phyloP scores from a whole-genome alignment of 345 rosid species.

The Camelina sativa region DNA sequence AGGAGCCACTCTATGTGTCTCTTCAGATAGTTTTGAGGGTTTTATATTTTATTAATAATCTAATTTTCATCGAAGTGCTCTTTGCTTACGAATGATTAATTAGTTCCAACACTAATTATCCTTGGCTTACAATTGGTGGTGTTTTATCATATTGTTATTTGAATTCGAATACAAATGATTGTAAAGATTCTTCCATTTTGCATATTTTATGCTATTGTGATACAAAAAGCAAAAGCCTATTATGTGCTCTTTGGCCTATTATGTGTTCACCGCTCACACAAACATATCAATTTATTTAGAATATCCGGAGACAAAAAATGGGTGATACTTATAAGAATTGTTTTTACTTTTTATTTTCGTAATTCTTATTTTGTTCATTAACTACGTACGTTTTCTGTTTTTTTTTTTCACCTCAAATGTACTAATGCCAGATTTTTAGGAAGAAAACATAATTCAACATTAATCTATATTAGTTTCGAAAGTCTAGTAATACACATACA shows the following conservation, averaged over 20 bases:
- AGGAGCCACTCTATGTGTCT: conserved; percentile 46
- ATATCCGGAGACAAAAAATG: background rate
- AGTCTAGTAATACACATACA: conserved; percentile 10
- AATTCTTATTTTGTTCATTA: background rate
- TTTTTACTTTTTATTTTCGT: background rate
- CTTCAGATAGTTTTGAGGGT: conserved; percentile 40
- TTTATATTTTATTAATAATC: conserved; percentile 8
- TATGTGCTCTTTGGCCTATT: conserved; percentile 31
- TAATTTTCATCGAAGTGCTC: conserved; percentile 33
- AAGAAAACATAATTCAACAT: background rate
- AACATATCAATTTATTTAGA: background rate
- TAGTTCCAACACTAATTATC: conserved; percentile 39
- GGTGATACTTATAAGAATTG: background rate
- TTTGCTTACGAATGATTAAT: conserved; percentile 38
- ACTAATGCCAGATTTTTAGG: background rate
- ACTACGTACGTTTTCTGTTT: background rate
- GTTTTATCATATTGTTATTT: conserved; percentile 30
- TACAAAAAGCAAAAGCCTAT: conserved; percentile 36
- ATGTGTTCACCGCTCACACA: conserved; percentile 21
- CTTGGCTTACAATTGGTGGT: conserved; percentile 39
- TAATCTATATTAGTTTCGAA: background rate
- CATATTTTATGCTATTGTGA: conserved; percentile 31
- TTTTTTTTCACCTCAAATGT: background rate
- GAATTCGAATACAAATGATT: conserved; percentile 32
- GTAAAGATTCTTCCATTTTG: conserved; percentile 25